These are phyloP conservation scores for Termitomyces sp. DNA, from an alignment of 768 basidiomycete species.

Conservation along the genomic window DNA sequence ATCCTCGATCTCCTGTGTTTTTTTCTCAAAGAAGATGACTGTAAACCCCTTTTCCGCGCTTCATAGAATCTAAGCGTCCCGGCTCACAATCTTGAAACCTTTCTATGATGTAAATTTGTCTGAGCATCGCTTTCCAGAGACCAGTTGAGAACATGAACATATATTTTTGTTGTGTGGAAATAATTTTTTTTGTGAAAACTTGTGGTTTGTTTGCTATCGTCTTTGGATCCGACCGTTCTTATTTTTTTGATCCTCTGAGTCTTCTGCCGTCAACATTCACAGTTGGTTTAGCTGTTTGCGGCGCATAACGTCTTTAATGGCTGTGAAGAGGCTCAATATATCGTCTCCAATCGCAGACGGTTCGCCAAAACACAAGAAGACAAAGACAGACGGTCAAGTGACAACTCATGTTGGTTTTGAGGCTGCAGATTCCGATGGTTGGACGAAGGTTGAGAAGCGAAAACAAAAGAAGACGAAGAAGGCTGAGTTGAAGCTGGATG, in stretches of 20 bases:
- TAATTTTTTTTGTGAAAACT: too few relatives aligned
- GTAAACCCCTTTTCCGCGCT: not conserved
- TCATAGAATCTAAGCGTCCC: too few relatives aligned
- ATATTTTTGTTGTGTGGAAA: too few relatives aligned
- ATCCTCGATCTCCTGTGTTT: not conserved
- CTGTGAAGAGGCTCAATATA: conserved; percentile 14
- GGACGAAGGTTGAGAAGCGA: conserved; percentile 71
- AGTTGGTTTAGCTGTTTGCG: not conserved
- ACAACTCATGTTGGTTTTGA: not conserved
- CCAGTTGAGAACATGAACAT: too few relatives aligned
- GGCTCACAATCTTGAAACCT: too few relatives aligned
- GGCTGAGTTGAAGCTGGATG: conserved; percentile 53
- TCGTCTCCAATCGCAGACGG: conserved; percentile 6
- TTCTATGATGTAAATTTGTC: too few relatives aligned
- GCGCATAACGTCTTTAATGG: not conserved
- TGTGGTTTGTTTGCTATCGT: not conserved
- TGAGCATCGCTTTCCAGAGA: too few relatives aligned
- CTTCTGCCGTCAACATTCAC: not conserved
- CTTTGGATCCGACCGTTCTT: not conserved
- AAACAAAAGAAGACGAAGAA: conserved; percentile 70
- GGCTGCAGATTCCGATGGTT: conserved; percentile 32
- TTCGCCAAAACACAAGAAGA: conserved; percentile 32
- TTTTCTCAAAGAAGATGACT: not conserved
- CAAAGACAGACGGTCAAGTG: conserved; percentile 25
- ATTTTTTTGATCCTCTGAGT: not conserved